These are phyloP conservation scores for Fusarium udum DNA, from an alignment of 2,329 filamentous ascomycete genomes.

Conservation along the genomic window DNA sequence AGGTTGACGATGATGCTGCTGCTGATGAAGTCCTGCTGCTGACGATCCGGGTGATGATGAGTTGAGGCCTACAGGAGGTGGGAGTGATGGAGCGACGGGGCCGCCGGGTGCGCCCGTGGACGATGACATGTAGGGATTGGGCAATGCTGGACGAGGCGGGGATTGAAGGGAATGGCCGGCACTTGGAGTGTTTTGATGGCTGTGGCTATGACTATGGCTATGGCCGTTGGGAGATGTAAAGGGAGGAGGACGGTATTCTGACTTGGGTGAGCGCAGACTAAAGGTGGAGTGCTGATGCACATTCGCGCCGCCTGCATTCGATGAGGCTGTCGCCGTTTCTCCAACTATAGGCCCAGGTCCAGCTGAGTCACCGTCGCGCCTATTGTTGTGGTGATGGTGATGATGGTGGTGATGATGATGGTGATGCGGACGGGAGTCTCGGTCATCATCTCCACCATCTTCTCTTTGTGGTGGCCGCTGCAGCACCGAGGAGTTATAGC, in stretches of 20 bases:
- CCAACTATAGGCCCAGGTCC: constrained; percentile 24
- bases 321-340: constrained; percentile 36
- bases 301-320: constrained; percentile 41
- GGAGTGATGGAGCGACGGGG: constrained; percentile 46
- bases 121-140: constrained; percentile 51
- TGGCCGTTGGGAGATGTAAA: constrained; percentile 44
- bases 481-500: constrained; percentile 61
- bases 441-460: constrained; percentile 52
- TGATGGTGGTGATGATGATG: constrained; percentile 51
- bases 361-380: constrained; percentile 53
- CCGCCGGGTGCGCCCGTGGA: constrained; percentile 43
- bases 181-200: constrained; percentile 41
- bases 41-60: constrained; percentile 32
- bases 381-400: constrained; percentile 45
- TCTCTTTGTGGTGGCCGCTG: constrained; percentile 53
- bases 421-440: constrained; percentile 46
- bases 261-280: constrained; percentile 60
- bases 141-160: constrained; percentile 45
- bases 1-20: constrained; percentile 42
- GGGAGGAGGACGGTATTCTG: constrained; percentile 51
- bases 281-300: constrained; percentile 56
- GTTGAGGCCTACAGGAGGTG: constrained; percentile 43
- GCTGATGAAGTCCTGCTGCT: constrained; percentile 40
- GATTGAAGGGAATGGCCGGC: constrained; percentile 46
- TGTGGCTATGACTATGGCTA: constrained; percentile 43